These are phyloP conservation scores for Clathrospora elynae DNA, from an alignment of 2,329 filamentous ascomycete species.

Conservation along the genomic window DNA sequence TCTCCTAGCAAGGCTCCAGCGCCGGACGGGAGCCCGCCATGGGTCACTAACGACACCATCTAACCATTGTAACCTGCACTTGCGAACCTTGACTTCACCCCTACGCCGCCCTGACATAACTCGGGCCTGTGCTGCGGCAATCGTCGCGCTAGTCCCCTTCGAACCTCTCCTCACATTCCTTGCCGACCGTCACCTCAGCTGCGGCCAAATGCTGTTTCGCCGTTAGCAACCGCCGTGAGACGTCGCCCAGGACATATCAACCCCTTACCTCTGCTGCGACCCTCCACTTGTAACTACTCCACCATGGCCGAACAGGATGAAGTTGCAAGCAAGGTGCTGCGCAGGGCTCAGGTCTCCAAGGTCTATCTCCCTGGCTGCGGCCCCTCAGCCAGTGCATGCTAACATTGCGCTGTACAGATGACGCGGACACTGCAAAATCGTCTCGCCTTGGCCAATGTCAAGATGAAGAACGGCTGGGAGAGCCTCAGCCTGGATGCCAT, in stretches of 20 bases:
- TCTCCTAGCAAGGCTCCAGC: slow-evolving; percentile 29
- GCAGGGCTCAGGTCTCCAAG: slow-evolving; percentile 53
- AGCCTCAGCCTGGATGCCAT: slow-evolving; percentile 84
- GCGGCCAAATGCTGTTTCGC: slow-evolving; percentile 31
- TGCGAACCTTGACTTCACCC: slow-evolving; percentile 15
- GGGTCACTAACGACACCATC: slow-evolving; percentile 10
- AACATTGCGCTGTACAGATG: slow-evolving; percentile 65
- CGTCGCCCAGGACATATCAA: slow-evolving; percentile 28
- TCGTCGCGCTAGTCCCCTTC: slow-evolving; percentile 34
- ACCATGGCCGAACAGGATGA: slow-evolving; percentile 47
- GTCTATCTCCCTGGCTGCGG: slow-evolving; percentile 29
- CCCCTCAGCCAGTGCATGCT: slow-evolving; percentile 31
- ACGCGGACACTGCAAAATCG: slow-evolving; percentile 91
- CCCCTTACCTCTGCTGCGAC: slow-evolving; percentile 21
- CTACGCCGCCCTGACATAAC: slow-evolving; percentile 20
- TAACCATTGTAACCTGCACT: slow-evolving; percentile 17
- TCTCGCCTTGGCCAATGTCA: slow-evolving; percentile 93
- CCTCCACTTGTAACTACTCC: slow-evolving; percentile 16
- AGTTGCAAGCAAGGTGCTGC: slow-evolving; percentile 51
- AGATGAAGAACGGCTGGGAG: slow-evolving; percentile 94
- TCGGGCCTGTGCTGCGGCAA: slow-evolving; percentile 35
- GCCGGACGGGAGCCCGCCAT: slow-evolving; percentile 18
- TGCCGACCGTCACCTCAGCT: slow-evolving; percentile 37
- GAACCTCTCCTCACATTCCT: slow-evolving; percentile 37
- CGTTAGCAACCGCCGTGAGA: slow-evolving; percentile 36